A percentile compares a stretch with the other conserved stretches of the same genome.
These are phyloP conservation scores for Didymosphaeria variabile DNA, from an alignment of 2,329 filamentous ascomycete species.

Conservation along the genomic window DNA sequence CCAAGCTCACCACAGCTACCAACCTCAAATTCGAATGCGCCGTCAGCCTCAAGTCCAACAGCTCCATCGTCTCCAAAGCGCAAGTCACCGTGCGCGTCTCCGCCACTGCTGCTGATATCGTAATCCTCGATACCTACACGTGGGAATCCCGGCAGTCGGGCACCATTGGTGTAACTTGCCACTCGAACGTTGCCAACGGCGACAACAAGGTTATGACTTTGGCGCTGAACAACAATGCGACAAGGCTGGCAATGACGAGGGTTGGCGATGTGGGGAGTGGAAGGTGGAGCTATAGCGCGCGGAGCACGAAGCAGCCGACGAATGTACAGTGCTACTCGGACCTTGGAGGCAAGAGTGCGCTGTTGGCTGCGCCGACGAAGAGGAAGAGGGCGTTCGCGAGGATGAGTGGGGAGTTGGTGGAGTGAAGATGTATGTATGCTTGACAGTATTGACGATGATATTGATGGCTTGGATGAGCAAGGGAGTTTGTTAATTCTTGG, in stretches of 20 bases:
- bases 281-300: slow-evolving; percentile 37
- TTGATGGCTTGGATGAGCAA: too few species aligned
- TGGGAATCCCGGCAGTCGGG: slow-evolving; percentile 41
- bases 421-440: background rate
- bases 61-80: slow-evolving; percentile 32
- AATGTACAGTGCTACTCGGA: slow-evolving; percentile 40
- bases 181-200: slow-evolving; percentile 47
- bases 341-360: slow-evolving; percentile 33
- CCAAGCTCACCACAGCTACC: slow-evolving; percentile 31
- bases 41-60: slow-evolving; percentile 37
- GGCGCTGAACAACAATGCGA: slow-evolving; percentile 35
- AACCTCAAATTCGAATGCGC: slow-evolving; percentile 41
- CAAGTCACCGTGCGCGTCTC: slow-evolving; percentile 40
- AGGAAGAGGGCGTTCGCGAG: slow-evolving; percentile 26
- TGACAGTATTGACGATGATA: background rate
- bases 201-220: slow-evolving; percentile 41
- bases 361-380: slow-evolving; percentile 31
- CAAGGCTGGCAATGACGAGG: slow-evolving; percentile 34
- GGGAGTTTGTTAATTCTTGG: too few species aligned
- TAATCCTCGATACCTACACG: slow-evolving; percentile 46
- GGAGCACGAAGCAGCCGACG: slow-evolving; percentile 38
- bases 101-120: slow-evolving; percentile 35
- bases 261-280: slow-evolving; percentile 33
- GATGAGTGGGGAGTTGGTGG: background rate
- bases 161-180: slow-evolving; percentile 42